Evolutionary conservation across 208 protist species (phyloP).

Genomic region (Vickermania spadyakhi): DNA sequence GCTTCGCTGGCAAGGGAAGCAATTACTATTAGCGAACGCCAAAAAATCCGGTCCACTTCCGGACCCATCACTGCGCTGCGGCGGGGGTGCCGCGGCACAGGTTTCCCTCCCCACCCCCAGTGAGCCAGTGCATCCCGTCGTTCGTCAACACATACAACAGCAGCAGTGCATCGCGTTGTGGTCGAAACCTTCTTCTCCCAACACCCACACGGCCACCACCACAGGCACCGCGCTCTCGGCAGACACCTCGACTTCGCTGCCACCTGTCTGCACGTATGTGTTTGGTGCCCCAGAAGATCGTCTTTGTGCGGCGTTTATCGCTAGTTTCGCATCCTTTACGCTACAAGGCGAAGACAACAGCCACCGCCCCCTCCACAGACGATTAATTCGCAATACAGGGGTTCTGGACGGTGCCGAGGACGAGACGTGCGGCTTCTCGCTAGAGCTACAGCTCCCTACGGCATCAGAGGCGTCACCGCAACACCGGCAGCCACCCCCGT

Average conservation of each 20-base stretch:
- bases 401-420: conserved; percentile 9
- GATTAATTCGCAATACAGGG: conserved; percentile 42
- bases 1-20: too few relatives aligned
- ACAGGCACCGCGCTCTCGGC: too few relatives aligned
- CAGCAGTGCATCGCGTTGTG: background rate
- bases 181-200: too few relatives aligned
- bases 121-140: too few relatives aligned
- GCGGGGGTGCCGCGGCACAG: too few relatives aligned
- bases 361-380: conserved; percentile 45
- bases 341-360: conserved; percentile 58
- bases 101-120: too few relatives aligned
- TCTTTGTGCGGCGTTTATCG: conserved; percentile 60
- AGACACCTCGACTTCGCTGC: too few relatives aligned
- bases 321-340: conserved; percentile 54
- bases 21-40: too few relatives aligned
- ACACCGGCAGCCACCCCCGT: background rate
- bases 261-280: conserved; percentile 5
- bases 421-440: background rate
- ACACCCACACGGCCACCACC: too few relatives aligned
- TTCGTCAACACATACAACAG: background rate
- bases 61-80: too few relatives aligned
- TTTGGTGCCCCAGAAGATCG: conserved; percentile 44
- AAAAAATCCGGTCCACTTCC: too few relatives aligned
- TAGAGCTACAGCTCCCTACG: background rate
- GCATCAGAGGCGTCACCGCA: too few relatives aligned